Conservation (phyloP, 768 basidiomycete species). For the Xerocomus spinulosus region DNA sequence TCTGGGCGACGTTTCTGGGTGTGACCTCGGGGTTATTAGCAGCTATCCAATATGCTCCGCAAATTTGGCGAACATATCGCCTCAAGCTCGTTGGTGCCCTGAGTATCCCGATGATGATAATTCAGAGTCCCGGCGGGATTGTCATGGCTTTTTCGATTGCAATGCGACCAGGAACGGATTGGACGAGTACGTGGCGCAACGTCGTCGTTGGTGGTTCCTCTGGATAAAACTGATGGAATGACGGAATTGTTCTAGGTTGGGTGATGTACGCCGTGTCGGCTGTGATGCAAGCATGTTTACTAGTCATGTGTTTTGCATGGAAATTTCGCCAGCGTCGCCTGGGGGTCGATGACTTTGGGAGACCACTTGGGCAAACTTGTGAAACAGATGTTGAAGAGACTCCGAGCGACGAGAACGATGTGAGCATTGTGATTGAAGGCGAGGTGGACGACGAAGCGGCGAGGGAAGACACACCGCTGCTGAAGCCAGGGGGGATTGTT, state of each 20-base stretch:
- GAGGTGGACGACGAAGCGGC: constrained; percentile 3
- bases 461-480: constrained; percentile 21
- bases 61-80: constrained; percentile 74
- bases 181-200: constrained; percentile 58
- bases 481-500: constrained; percentile 20
- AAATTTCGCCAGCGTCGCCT: constrained; percentile 70
- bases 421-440: constrained; percentile 22
- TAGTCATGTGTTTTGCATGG: constrained; percentile 85
- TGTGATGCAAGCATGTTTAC: constrained; percentile 74
- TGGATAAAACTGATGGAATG: neutral
- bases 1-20: constrained; percentile 87
- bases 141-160: constrained; percentile 85
- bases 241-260: constrained; percentile 51
- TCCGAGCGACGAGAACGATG: constrained; percentile 3
- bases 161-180: constrained; percentile 73
- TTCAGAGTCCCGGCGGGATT: constrained; percentile 87
- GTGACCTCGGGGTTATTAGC: constrained; percentile 75
- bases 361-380: constrained; percentile 34
- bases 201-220: neutral
- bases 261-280: constrained; percentile 77
- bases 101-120: constrained; percentile 93
- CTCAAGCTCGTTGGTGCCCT: constrained; percentile 84
- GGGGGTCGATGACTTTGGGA: constrained; percentile 87
- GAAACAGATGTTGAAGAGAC: neutral
- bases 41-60: constrained; percentile 83